These are phyloP conservation scores for Xylariaceae sp. DNA, from an alignment of 2,329 filamentous ascomycete species.

Conservation along the genomic window DNA sequence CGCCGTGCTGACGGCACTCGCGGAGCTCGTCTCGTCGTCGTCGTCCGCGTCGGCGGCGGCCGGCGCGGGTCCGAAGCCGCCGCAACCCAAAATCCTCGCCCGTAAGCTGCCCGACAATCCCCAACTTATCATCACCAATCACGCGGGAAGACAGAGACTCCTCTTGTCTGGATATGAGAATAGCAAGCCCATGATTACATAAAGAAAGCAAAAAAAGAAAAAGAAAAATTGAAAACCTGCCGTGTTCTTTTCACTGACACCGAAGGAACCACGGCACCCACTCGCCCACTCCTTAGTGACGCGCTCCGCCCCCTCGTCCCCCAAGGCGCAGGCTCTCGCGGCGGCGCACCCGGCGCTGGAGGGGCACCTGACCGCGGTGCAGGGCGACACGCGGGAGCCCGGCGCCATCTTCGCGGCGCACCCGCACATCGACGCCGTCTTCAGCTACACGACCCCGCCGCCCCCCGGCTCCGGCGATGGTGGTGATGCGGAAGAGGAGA, in stretches of 20 bases:
- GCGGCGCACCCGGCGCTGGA: slow-evolving; percentile 15
- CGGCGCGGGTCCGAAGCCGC: slow-evolving; percentile 13
- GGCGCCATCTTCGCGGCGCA: slow-evolving; percentile 26
- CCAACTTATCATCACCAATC: too few relatives aligned
- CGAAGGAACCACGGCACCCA: too few relatives aligned
- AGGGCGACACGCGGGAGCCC: slow-evolving; percentile 27
- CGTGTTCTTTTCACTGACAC: too few relatives aligned
- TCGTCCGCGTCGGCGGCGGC: slow-evolving; percentile 20
- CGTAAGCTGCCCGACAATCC: too few relatives aligned
- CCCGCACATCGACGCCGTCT: slow-evolving; percentile 24
- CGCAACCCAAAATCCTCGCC: slow-evolving; percentile 21
- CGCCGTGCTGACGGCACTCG: slow-evolving; percentile 21
- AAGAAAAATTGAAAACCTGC: too few relatives aligned
- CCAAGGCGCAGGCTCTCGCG: slow-evolving; percentile 23
- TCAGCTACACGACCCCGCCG: slow-evolving; percentile 25
- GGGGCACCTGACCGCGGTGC: slow-evolving; percentile 24
- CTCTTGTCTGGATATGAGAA: too few relatives aligned
- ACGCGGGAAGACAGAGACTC: too few relatives aligned
- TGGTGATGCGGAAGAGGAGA: slow-evolving; percentile 26
- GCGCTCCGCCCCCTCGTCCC: slow-evolving; percentile 15
- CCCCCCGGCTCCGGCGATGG: too few relatives aligned
- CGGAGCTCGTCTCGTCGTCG: slow-evolving; percentile 6
- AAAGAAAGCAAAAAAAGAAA: too few relatives aligned
- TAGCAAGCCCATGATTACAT: too few relatives aligned
- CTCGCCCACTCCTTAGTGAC: too few relatives aligned